Conservation (phyloP, 116 monocot genomes). For the Dioscorea cayenensis region DNA sequence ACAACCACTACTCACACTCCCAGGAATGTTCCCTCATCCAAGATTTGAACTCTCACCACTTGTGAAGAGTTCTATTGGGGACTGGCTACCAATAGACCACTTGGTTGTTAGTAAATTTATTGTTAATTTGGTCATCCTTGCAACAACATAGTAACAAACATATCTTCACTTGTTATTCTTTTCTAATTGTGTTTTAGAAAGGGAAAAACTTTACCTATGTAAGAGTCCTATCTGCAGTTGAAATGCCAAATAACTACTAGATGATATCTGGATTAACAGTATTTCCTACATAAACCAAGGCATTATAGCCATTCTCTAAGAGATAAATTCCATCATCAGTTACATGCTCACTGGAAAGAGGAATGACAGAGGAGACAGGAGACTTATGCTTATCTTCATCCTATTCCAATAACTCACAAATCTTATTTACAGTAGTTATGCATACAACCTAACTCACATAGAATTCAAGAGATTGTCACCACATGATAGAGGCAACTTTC, state of each 20-base stretch:
- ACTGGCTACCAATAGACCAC: too few relatives aligned
- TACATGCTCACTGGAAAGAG: conserved; percentile 86
- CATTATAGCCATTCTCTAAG: conserved; percentile 97
- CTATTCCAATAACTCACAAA: conserved; percentile 28
- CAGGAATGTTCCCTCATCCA: too few relatives aligned
- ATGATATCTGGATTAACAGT: conserved; percentile 50
- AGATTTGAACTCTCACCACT: too few relatives aligned
- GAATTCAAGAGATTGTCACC: too few relatives aligned
- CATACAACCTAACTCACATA: too few relatives aligned
- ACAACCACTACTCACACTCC: too few relatives aligned
- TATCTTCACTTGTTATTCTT: neutral
- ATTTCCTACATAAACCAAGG: conserved; percentile 81
- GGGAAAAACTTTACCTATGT: conserved; percentile 41
- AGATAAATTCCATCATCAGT: conserved; percentile 91
- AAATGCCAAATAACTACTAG: conserved; percentile 71
- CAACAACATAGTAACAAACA: too few relatives aligned
- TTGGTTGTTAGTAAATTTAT: too few relatives aligned
- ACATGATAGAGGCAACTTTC: conserved; percentile 72
- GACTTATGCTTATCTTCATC: conserved; percentile 67
- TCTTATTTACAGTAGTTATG: too few relatives aligned
- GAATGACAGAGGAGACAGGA: conserved; percentile 43
- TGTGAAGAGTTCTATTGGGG: too few relatives aligned
- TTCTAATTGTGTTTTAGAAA: too few relatives aligned
- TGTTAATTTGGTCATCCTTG: too few relatives aligned
- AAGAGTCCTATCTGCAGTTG: conserved; percentile 61